A percentile compares a stretch with the other conserved stretches of the same genome.
These are phyloP conservation scores for Fusarium sp. DNA, from an alignment of 2,329 filamentous ascomycete genomes.

Conservation along the genomic window DNA sequence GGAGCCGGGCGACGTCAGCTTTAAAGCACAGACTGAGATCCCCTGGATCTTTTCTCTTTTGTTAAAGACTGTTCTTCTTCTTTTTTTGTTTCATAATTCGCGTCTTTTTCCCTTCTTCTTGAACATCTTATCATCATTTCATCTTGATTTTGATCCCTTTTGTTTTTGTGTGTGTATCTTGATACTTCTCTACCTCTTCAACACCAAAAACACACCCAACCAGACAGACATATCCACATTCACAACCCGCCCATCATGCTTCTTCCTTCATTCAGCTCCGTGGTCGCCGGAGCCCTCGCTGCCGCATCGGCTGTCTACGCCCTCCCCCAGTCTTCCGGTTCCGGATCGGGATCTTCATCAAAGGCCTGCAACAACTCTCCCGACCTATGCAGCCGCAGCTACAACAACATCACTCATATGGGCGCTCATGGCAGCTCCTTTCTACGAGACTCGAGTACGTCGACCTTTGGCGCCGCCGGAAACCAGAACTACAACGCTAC, in stretches of 20 bases:
- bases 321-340: constrained; percentile 38
- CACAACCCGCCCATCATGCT: constrained; percentile 27
- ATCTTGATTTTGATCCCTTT: constrained; percentile 1
- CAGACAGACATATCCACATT: neutral
- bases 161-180: constrained; percentile 13
- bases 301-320: constrained; percentile 38
- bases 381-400: constrained; percentile 71
- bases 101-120: neutral
- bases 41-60: constrained; percentile 16
- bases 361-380: constrained; percentile 82
- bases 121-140: constrained; percentile 1
- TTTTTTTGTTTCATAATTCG: constrained; percentile 28
- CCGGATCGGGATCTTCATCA: constrained; percentile 33
- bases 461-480: constrained; percentile 66
- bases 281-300: constrained; percentile 33
- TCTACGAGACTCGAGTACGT: constrained; percentile 65
- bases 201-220: neutral
- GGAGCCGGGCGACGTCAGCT: constrained; percentile 41
- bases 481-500: constrained; percentile 80
- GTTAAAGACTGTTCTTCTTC: neutral
- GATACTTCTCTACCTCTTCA: neutral
- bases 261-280: constrained; percentile 37
- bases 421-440: constrained; percentile 80
- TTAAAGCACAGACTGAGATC: constrained; percentile 29
- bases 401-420: constrained; percentile 79